These are phyloP conservation scores for Syzygium aqueum DNA, from an alignment of 345 rosid species.

Conservation along the genomic window DNA sequence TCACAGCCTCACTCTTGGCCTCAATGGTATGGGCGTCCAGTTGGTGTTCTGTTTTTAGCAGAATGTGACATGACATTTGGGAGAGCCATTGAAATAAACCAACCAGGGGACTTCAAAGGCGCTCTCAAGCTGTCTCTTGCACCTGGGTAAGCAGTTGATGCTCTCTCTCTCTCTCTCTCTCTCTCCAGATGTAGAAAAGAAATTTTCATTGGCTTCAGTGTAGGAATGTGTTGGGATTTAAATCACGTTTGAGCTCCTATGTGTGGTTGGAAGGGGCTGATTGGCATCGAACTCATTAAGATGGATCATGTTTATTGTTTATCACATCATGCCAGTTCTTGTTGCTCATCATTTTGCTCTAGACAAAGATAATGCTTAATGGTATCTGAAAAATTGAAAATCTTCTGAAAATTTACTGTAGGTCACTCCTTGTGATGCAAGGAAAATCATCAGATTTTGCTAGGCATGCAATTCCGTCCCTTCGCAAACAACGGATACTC, in stretches of 20 bases:
- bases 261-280: neutral
- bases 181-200: neutral
- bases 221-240: neutral
- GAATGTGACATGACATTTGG: slow-evolving; percentile 85
- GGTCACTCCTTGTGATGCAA: slow-evolving; percentile 66
- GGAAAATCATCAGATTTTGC: slow-evolving; percentile 73
- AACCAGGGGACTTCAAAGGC: slow-evolving; percentile 79
- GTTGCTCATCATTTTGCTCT: neutral
- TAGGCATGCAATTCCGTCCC: slow-evolving; percentile 61
- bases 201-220: neutral
- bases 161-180: neutral
- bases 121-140: slow-evolving; percentile 65
- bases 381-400: neutral
- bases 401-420: slow-evolving; percentile 11
- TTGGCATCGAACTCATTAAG: neutral
- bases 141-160: slow-evolving; percentile 58
- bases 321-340: neutral
- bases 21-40: slow-evolving; percentile 75
- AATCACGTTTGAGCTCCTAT: neutral
- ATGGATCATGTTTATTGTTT: neutral
- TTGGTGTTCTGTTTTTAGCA: slow-evolving; percentile 58
- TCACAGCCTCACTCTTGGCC: slow-evolving; percentile 74
- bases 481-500: slow-evolving; percentile 60
- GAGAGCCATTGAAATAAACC: slow-evolving; percentile 40
- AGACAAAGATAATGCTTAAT: neutral